Conservation (phyloP, 1,139 yeast species). For the Protomyces inundatus region DNA sequence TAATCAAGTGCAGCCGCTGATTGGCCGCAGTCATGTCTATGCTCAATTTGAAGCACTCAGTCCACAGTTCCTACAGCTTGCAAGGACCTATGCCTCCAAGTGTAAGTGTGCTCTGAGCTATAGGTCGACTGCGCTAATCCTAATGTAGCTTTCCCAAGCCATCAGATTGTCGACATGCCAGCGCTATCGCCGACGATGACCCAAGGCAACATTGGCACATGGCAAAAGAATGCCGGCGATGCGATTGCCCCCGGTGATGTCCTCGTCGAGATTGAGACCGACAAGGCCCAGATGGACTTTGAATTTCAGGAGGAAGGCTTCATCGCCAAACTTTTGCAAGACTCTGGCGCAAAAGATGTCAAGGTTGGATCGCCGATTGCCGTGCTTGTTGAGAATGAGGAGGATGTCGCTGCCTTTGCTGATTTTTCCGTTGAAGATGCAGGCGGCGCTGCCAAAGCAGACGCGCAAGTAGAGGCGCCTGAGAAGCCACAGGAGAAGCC, state of each 20-base stretch:
- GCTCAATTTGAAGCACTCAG: conserved; percentile 9
- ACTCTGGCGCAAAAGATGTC: conserved; percentile 81
- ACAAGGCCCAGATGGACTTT: conserved; percentile 97
- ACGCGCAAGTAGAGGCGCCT: conserved; percentile 16
- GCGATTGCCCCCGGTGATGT: conserved; percentile 78
- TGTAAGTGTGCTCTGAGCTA: conserved; percentile 31
- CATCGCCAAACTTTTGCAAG: conserved; percentile 83
- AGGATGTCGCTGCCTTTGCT: conserved; percentile 80
- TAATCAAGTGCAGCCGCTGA: background rate
- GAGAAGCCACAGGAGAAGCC: conserved; percentile 26
- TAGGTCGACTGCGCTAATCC: background rate
- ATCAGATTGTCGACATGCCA: conserved; percentile 72
- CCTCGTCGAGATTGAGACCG: conserved; percentile 95
- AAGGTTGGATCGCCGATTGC: conserved; percentile 92
- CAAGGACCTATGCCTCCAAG: conserved; percentile 38
- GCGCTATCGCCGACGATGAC: conserved; percentile 99
- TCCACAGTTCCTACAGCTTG: conserved; percentile 15
- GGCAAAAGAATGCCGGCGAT: conserved; percentile 90
- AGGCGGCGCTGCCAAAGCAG: conserved; percentile 31
- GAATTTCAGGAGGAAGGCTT: conserved; percentile 98
- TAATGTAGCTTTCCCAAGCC: conserved; percentile 46
- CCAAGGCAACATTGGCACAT: conserved; percentile 86
- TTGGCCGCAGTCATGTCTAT: background rate
- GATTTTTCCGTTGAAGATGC: conserved; percentile 82
- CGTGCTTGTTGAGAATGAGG: conserved; percentile 84